These are phyloP conservation scores for Colletotrichum gloeosporioides DNA, from an alignment of 2,329 filamentous ascomycete species.

Conservation along the genomic window DNA sequence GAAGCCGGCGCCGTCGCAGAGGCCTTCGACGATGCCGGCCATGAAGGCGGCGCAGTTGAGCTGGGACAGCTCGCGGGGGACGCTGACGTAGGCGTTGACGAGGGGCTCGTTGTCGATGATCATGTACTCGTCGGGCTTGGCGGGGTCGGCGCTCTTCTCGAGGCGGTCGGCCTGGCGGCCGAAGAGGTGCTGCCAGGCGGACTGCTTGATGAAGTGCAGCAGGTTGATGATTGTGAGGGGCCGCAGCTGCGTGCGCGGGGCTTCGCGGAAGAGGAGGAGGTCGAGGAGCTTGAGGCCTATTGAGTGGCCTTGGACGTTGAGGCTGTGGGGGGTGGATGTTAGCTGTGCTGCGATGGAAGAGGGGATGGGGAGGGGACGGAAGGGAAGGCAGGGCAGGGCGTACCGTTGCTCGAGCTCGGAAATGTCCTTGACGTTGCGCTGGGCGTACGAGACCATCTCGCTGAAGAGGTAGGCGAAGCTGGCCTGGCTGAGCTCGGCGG, in stretches of 20 bases:
- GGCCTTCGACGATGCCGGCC: conserved; percentile 92
- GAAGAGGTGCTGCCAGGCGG: conserved; percentile 92
- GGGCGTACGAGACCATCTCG: conserved; percentile 96
- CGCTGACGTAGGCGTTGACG: conserved; percentile 91
- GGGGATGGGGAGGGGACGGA: not conserved
- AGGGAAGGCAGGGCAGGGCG: conserved; percentile 24
- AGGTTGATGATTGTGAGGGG: conserved; percentile 89
- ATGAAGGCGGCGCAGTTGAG: conserved; percentile 96
- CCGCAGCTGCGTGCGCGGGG: conserved; percentile 72
- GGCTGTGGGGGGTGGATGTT: conserved; percentile 48
- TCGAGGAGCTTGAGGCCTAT: conserved; percentile 95
- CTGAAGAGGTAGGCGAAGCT: conserved; percentile 96
- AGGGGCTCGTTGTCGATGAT: conserved; percentile 97
- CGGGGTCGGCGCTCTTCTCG: conserved; percentile 82
- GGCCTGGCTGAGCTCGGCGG: conserved; percentile 87
- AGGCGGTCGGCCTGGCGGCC: conserved; percentile 88
- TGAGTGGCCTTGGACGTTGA: conserved; percentile 91
- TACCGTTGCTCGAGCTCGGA: conserved; percentile 92
- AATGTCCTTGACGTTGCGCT: conserved; percentile 87
- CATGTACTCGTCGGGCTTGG: conserved; percentile 96
- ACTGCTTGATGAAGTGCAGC: conserved; percentile 93
- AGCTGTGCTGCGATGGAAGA: not conserved
- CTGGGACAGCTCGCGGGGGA: conserved; percentile 94
- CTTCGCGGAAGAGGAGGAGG: conserved; percentile 86
- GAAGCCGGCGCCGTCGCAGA: conserved; percentile 93